Percentiles rank a stretch among this genome's conserved stretches.
Evolutionary conservation across 2,329 filamentous ascomycete species (phyloP).

Genomic region (Didymella glomerata): DNA sequence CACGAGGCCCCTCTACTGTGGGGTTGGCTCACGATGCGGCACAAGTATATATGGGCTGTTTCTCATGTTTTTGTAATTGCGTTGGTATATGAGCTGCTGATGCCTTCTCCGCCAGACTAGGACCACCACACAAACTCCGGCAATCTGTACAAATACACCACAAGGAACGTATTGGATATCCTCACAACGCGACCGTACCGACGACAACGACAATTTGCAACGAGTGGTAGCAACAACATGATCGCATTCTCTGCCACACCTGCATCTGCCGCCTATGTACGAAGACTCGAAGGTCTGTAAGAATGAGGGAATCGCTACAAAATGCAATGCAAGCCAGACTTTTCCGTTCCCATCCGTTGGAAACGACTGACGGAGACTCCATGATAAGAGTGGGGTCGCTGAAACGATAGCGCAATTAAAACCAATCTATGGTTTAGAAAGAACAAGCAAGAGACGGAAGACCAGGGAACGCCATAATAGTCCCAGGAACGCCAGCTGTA

Average conservation of each 20-base stretch:
- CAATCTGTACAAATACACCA: slow-evolving; percentile 21
- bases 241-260: slow-evolving; percentile 36
- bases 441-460: slow-evolving; percentile 31
- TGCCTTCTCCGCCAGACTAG: neutral
- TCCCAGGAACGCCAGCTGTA: slow-evolving; percentile 37
- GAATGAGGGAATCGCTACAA: slow-evolving; percentile 41
- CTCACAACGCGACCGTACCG: slow-evolving; percentile 2
- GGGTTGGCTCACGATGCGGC: slow-evolving; percentile 20
- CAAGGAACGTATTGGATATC: slow-evolving; percentile 10
- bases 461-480: slow-evolving; percentile 31
- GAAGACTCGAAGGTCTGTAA: slow-evolving; percentile 33
- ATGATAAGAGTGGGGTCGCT: slow-evolving; percentile 42
- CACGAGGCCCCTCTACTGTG: slow-evolving; percentile 28
- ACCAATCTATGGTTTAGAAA: slow-evolving; percentile 41
- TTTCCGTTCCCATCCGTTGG: slow-evolving; percentile 40
- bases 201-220: slow-evolving; percentile 22
- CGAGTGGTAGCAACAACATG: slow-evolving; percentile 24
- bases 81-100: slow-evolving; percentile 7
- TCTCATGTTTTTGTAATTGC: slow-evolving; percentile 32
- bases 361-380: slow-evolving; percentile 37
- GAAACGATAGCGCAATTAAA: slow-evolving; percentile 40
- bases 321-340: slow-evolving; percentile 44
- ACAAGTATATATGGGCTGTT: slow-evolving; percentile 24
- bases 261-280: slow-evolving; percentile 33
- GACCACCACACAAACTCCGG: slow-evolving; percentile 8